Percentiles rank a stretch among this genome's conserved stretches.
Conservation (phyloP, 208 protist species). For the Trypanosoma platydactyli region DNA sequence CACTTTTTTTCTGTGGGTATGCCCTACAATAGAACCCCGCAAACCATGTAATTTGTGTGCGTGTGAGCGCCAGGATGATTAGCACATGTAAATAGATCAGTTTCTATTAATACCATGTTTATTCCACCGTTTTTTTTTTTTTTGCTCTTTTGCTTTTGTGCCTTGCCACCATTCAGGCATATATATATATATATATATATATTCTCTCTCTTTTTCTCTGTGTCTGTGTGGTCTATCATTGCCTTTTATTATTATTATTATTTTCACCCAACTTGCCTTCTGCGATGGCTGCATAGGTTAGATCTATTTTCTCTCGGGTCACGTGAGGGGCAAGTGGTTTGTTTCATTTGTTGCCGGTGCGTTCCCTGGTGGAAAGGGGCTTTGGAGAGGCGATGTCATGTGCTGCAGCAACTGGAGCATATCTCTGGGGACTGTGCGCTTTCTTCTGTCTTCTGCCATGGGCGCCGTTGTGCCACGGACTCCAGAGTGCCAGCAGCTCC, state of each 20-base stretch:
- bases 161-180: constrained; percentile 4
- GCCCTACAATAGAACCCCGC: too few species aligned
- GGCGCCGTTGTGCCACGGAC: not conserved
- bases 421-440: not conserved
- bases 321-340: too few species aligned
- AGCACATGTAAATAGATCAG: not conserved
- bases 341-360: too few species aligned
- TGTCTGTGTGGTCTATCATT: not conserved
- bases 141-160: constrained; percentile 14
- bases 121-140: not conserved
- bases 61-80: not conserved
- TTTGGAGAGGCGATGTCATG: not conserved
- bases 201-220: constrained; percentile 10
- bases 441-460: not conserved
- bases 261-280: too few species aligned
- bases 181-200: not conserved
- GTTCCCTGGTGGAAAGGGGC: too few species aligned
- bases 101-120: not conserved
- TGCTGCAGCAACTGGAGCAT: not conserved
- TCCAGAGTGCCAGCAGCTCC: too few species aligned
- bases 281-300: too few species aligned
- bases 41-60: not conserved
- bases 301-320: too few species aligned
- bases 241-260: too few species aligned
- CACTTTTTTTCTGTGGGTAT: not conserved